Evolutionary conservation across 1,284 basidiomycete species (phyloP).

Genomic region (Ganoderma leucocontextum): DNA sequence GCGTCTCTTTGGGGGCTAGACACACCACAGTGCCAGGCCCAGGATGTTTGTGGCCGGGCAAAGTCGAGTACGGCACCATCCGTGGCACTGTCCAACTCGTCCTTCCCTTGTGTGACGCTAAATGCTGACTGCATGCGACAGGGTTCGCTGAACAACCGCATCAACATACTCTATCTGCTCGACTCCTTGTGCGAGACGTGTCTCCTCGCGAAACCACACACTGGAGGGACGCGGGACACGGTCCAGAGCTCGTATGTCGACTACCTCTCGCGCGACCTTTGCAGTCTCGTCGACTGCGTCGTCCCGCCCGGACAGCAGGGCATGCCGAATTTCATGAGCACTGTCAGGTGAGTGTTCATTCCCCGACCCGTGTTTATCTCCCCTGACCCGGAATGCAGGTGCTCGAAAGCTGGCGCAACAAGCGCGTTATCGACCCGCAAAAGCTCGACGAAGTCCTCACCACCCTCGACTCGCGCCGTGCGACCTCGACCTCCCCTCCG

Average conservation of each 20-base stretch:
- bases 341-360: slow-evolving; percentile 71
- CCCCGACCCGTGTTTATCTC: neutral
- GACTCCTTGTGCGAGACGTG: slow-evolving; percentile 88
- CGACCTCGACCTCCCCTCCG: slow-evolving; percentile 42
- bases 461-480: slow-evolving; percentile 53
- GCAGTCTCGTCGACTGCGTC: slow-evolving; percentile 80
- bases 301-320: slow-evolving; percentile 87
- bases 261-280: slow-evolving; percentile 78
- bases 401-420: slow-evolving; percentile 85
- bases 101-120: too few species aligned
- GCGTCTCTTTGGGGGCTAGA: too few species aligned
- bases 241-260: slow-evolving; percentile 68
- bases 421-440: slow-evolving; percentile 83
- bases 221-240: slow-evolving; percentile 52
- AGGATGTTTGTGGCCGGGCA: too few species aligned
- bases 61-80: too few species aligned
- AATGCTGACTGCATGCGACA: slow-evolving; percentile 42
- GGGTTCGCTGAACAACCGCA: slow-evolving; percentile 89
- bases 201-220: slow-evolving; percentile 67
- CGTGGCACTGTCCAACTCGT: too few species aligned
- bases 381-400: slow-evolving; percentile 59
- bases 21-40: too few species aligned
- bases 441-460: slow-evolving; percentile 74
- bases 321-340: slow-evolving; percentile 84
- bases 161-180: slow-evolving; percentile 93